Evolutionary conservation across 495 filamentous ascomycete species (phyloP).

Genomic region (Amphirosellinia nigrospora): DNA sequence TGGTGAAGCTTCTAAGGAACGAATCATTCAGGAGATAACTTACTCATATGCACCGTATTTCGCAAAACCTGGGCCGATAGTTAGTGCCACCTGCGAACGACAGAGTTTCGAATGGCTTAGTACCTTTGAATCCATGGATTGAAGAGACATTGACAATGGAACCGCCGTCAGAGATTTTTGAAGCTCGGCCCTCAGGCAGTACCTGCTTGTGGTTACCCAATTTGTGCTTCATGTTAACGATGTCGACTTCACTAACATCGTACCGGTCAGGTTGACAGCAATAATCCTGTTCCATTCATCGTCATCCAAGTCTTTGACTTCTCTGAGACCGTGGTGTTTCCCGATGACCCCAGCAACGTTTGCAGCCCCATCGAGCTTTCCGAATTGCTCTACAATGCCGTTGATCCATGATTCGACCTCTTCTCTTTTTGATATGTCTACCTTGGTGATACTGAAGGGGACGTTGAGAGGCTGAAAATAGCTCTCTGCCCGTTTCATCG

Average conservation of each 20-base stretch:
- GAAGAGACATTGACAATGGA: constrained; percentile 66
- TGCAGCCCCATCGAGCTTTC: constrained; percentile 61
- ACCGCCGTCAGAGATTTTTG: constrained; percentile 50
- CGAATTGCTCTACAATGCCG: constrained; percentile 39
- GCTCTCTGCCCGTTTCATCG: constrained; percentile 42
- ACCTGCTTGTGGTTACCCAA: constrained; percentile 24
- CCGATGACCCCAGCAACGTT: constrained; percentile 61
- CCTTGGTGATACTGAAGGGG: constrained; percentile 38
- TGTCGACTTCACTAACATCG: constrained; percentile 50
- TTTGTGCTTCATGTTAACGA: constrained; percentile 1
- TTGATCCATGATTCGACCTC: constrained; percentile 47
- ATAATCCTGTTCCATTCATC: constrained; percentile 62
- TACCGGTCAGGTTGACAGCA: constrained; percentile 61
- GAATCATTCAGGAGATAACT: not conserved
- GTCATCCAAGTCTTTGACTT: constrained; percentile 42
- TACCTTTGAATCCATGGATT: constrained; percentile 60
- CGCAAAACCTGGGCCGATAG: constrained; percentile 40
- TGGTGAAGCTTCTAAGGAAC: not conserved
- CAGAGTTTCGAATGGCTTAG: constrained; percentile 12
- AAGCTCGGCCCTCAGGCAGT: constrained; percentile 61
- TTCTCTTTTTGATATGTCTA: constrained; percentile 41
- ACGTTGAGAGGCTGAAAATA: constrained; percentile 38
- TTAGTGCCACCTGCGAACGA: constrained; percentile 24
- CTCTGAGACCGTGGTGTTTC: constrained; percentile 39
- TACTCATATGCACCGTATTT: constrained; percentile 58